Percentiles rank a stretch among this genome's conserved stretches.
These are phyloP conservation scores for Suhomyces kilbournensis DNA, from an alignment of 805 yeast species.

Conservation along the genomic window DNA sequence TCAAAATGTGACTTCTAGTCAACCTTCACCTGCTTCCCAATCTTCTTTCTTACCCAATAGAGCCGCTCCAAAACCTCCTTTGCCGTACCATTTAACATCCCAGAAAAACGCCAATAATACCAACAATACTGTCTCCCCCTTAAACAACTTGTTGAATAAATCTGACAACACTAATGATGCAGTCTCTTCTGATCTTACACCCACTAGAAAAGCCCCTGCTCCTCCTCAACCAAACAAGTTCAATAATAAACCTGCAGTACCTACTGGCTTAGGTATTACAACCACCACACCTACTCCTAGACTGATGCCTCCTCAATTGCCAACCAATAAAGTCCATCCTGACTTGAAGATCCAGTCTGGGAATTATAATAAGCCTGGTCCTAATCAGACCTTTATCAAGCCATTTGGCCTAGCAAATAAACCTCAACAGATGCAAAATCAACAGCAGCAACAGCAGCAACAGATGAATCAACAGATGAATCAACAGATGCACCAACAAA, in stretches of 20 bases:
- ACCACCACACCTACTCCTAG: conserved; percentile 19
- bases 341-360: conserved; percentile 31
- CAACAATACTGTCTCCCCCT: conserved; percentile 24
- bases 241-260: conserved; percentile 8
- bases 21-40: conserved; percentile 8
- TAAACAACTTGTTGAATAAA: conserved; percentile 29
- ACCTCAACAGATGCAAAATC: conserved; percentile 19
- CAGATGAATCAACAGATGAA: conserved; percentile 7
- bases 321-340: conserved; percentile 23
- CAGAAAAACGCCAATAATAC: conserved; percentile 4
- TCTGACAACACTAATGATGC: conserved; percentile 9
- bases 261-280: conserved; percentile 24
- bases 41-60: conserved; percentile 32
- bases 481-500: not conserved
- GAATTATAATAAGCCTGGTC: conserved; percentile 18
- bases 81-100: conserved; percentile 36
- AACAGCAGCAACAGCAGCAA: conserved; percentile 16
- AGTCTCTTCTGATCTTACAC: conserved; percentile 28
- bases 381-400: conserved; percentile 13
- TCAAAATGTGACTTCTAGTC: not conserved
- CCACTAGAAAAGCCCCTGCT: conserved; percentile 55
- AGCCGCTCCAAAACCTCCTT: conserved; percentile 44
- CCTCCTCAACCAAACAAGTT: conserved; percentile 35
- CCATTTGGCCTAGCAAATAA: conserved; percentile 16
- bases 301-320: conserved; percentile 31